phyloP scores from a whole-genome alignment of 805 yeast species.

The Schizosaccharomyces octosporus region DNA sequence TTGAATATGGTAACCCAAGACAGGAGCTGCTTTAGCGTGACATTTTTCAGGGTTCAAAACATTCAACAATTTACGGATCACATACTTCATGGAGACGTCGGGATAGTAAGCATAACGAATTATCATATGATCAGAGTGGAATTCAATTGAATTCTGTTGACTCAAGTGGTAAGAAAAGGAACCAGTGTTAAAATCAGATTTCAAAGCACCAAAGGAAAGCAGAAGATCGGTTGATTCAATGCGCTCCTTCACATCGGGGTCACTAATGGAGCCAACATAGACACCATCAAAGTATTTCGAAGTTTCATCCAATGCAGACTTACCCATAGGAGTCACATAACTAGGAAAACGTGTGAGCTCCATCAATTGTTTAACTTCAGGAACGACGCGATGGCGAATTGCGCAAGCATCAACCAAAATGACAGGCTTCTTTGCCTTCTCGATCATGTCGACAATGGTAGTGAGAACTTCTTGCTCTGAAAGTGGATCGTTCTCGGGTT shows the following conservation, averaged over 20 bases:
- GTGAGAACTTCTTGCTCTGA: constrained; percentile 35
- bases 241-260: constrained; percentile 22
- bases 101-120: constrained; percentile 20
- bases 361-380: constrained; percentile 25
- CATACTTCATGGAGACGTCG: constrained; percentile 25
- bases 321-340: constrained; percentile 42
- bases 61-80: constrained; percentile 22
- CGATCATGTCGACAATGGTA: constrained; percentile 25
- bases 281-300: constrained; percentile 40
- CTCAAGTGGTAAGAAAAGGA: constrained; percentile 27
- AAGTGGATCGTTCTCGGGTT: constrained; percentile 11
- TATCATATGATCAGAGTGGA: constrained; percentile 30
- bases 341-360: constrained; percentile 25
- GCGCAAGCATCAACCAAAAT: constrained; percentile 48
- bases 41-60: constrained; percentile 15
- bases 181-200: constrained; percentile 48
- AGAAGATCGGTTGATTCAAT: constrained; percentile 40
- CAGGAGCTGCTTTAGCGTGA: constrained; percentile 9
- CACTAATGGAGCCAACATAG: constrained; percentile 39
- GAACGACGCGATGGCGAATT: constrained; percentile 30
- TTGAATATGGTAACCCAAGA: constrained; percentile 7
- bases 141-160: constrained; percentile 20
- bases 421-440: constrained; percentile 32
- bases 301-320: constrained; percentile 51
- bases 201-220: constrained; percentile 41